phyloP scores from a whole-genome alignment of 108 stramenopile species.

The Nannochloropsis salina region DNA sequence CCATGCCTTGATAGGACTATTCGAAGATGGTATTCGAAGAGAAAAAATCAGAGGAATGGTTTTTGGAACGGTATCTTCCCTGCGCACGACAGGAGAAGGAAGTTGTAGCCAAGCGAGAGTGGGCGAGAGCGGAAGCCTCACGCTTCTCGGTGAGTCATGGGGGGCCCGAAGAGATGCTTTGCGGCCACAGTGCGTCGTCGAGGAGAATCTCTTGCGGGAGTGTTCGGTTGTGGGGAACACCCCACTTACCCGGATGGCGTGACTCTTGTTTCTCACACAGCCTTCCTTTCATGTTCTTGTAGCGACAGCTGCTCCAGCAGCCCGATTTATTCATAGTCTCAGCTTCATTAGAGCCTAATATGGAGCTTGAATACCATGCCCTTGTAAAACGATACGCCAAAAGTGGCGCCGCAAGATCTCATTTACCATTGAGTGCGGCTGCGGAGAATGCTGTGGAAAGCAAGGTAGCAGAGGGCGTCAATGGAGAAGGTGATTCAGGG shows the following conservation, averaged over 20 bases:
- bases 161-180: no score
- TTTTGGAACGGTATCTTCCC: neutral
- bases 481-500: neutral
- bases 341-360: neutral
- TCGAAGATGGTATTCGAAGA: neutral
- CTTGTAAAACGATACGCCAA: neutral
- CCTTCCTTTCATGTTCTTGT: neutral
- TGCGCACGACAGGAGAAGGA: neutral
- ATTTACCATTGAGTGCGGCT: neutral
- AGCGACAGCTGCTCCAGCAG: neutral
- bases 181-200: no score
- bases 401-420: neutral
- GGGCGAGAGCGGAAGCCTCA: neutral
- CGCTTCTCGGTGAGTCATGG: neutral
- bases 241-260: no score
- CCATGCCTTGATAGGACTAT: neutral
- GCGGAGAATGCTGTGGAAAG: neutral
- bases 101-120: neutral
- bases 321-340: neutral
- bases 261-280: no score
- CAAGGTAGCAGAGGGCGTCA: neutral
- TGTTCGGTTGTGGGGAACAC: no score
- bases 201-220: no score
- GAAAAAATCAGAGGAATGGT: conserved; percentile 2
- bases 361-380: neutral